Evolutionary conservation across 208 protist species (phyloP).

Genomic region (Wallacemonas rigidus): DNA sequence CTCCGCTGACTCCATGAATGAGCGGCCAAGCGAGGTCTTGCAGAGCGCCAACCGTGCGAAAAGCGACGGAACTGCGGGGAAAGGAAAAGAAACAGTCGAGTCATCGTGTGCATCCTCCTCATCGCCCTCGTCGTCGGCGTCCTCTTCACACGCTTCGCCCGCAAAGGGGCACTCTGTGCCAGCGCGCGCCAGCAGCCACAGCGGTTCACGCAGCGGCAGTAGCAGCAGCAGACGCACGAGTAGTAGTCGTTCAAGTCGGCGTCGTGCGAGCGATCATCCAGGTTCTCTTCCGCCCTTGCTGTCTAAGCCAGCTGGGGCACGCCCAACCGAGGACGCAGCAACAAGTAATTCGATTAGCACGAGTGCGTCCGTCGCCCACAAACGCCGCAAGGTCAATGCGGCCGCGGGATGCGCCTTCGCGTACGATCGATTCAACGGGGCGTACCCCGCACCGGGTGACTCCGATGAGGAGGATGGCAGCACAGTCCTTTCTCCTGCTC

Average conservation of each 20-base stretch:
- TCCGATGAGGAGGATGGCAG: not conserved
- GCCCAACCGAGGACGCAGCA: not conserved
- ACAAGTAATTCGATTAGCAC: constrained; percentile 3
- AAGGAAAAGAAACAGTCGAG: too few relatives aligned
- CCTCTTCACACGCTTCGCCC: constrained; percentile 1
- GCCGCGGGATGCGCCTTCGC: not conserved
- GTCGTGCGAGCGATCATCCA: too few relatives aligned
- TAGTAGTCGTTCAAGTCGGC: too few relatives aligned
- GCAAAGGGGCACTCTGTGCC: not conserved
- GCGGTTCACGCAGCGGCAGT: not conserved
- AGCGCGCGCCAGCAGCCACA: not conserved
- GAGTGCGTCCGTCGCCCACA: not conserved
- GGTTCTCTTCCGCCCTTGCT: too few relatives aligned
- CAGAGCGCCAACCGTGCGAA: too few relatives aligned
- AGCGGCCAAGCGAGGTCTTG: not conserved
- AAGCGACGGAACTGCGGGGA: too few relatives aligned
- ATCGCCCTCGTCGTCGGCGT: not conserved
- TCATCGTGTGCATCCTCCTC: too few relatives aligned
- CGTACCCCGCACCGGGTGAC: not conserved
- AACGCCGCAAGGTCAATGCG: constrained; percentile 10
- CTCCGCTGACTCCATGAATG: not conserved
- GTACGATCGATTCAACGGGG: constrained; percentile 12
- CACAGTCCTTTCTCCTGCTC: not conserved
- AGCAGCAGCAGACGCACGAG: constrained; percentile 5
- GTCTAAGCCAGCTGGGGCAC: not conserved